Conservation (phyloP, 1,284 basidiomycete genomes). For the Trichosporon asahii region DNA sequence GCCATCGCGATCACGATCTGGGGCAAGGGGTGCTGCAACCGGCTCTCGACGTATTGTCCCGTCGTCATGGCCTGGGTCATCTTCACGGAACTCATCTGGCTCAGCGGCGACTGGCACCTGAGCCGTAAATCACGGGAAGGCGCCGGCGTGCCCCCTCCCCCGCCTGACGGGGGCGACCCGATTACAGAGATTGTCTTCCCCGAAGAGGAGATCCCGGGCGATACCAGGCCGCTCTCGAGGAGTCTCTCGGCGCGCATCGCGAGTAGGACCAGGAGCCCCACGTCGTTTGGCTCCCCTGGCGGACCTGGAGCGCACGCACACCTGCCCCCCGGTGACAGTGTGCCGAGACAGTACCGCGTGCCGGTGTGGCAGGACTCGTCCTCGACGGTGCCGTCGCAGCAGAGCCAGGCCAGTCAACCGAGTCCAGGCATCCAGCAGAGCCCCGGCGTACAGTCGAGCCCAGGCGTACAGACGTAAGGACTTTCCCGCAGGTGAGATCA, state of each 20-base stretch:
- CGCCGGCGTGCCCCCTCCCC: background rate
- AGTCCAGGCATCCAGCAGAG: too few relatives aligned
- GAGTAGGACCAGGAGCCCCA: background rate
- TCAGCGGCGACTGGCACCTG: background rate
- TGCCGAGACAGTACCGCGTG: background rate
- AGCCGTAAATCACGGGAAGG: background rate
- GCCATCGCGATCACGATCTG: slow-evolving; percentile 19
- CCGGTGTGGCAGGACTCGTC: background rate
- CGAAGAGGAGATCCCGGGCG: background rate
- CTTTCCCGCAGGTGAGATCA: too few relatives aligned
- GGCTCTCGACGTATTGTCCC: slow-evolving; percentile 23
- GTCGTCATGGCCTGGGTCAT: slow-evolving; percentile 29
- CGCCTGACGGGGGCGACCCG: background rate
- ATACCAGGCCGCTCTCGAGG: background rate
- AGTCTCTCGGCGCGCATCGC: background rate
- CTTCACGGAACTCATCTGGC: slow-evolving; percentile 20
- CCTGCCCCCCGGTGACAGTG: background rate
- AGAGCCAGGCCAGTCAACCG: background rate
- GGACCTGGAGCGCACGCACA: too few relatives aligned
- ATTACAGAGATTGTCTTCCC: background rate
- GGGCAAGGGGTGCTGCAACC: slow-evolving; percentile 23
- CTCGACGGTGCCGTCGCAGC: background rate
- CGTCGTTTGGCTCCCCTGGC: too few relatives aligned
- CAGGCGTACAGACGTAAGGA: too few relatives aligned
- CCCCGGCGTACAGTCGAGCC: too few relatives aligned